Evolutionary conservation across 2,329 filamentous ascomycete species (phyloP).

Genomic region (Tolypocladium inflatum): DNA sequence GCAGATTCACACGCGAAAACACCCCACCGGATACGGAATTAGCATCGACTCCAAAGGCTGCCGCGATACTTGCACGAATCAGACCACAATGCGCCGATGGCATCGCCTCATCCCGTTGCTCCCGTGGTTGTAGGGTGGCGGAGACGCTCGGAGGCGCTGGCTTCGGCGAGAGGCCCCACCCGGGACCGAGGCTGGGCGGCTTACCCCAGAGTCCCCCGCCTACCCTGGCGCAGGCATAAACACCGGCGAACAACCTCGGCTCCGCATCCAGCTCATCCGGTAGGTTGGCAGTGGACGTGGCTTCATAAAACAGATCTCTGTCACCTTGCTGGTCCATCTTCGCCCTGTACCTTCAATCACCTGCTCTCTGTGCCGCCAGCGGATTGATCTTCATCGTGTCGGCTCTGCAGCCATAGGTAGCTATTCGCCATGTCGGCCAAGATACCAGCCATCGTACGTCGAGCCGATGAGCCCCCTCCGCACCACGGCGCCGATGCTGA

Average conservation of each 20-base stretch:
- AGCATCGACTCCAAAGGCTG: background rate
- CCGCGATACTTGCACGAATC: background rate
- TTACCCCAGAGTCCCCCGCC: background rate
- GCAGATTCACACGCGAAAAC: background rate
- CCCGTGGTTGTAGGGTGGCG: background rate
- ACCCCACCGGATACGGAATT: background rate
- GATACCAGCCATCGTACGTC: slow-evolving; percentile 23
- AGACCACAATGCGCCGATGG: background rate
- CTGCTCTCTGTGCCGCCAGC: background rate
- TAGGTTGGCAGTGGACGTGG: background rate
- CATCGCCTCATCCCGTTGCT: background rate
- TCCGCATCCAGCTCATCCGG: background rate
- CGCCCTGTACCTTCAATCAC: background rate
- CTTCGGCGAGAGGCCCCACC: background rate
- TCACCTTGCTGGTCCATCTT: background rate
- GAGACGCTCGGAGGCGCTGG: background rate
- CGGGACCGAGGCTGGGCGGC: background rate
- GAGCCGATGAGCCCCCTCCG: background rate
- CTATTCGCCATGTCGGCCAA: slow-evolving; percentile 17
- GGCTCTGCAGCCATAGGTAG: background rate
- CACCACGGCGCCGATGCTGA: slow-evolving; percentile 3
- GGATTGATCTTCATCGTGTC: background rate
- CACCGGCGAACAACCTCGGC: slow-evolving; percentile 3
- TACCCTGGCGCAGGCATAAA: background rate
- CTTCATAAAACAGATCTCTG: background rate